Evolutionary conservation across 805 yeast species (phyloP), one percentile per base, ranked within the genome.

Genomic region (Suhomyces prunicola): DNA sequence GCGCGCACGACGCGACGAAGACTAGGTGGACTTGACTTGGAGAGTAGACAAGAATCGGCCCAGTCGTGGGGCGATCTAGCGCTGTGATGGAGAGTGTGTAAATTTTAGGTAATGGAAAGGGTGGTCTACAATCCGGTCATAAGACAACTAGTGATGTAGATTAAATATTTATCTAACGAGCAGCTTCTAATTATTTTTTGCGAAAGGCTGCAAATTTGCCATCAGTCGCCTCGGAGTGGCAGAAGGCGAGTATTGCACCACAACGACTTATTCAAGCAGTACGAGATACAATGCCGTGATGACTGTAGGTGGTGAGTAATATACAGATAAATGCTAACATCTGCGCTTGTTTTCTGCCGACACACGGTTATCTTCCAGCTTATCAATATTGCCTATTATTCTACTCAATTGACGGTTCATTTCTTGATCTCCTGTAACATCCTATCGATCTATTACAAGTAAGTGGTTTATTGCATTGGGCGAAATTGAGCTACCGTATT

Each of bases 1-100:
- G 17, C 29, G 44, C 31, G 31, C 49, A 36, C 49, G 48, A n/a
- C 48, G 12, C 27, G 42, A 39, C 24, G 42, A 39, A 10, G 42
- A 39, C 41, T 24, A 19, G 42, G 19, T 19, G 42, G 22, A 17
- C 36, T 33, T 33, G n/a, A 6, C 36, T 33, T 33, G n/a, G 2
- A n/a, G 36, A n/a, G 36, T 3, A n/a, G 36, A n/a, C 17, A n/a
- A 6, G 17, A 33, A n/a, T n/a, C 0, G 33, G n/a, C n/a, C n/a
- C n/a, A 29, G 33, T 5, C n/a, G 4, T 29, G n/a, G 6, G 33
- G 6, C 33, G 6, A 29, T 29, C 33, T 29, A 29, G 6, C 12
- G n/a, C 4, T 29, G n/a, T 29, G 33, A 29, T 5, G 33, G n/a
- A n/a, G n/a, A n/a, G n/a, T n/a, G n/a, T n/a, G n/a, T n/a, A n/a